Base-by-base conservation (phyloP, 257 asterid genomes). In the Haberlea rhodopensis region DNA sequence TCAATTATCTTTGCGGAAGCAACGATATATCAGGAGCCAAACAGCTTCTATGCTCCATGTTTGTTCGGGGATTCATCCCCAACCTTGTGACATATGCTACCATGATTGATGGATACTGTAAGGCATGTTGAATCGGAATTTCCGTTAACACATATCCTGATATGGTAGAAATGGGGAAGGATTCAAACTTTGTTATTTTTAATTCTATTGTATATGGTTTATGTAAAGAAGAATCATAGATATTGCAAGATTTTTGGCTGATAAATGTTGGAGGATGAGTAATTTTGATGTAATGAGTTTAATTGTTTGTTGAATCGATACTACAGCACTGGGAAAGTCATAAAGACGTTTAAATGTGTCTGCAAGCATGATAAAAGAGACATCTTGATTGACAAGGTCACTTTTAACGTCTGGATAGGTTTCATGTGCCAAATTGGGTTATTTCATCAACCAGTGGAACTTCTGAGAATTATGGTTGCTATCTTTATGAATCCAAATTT, bases 41-140 rank as follows among this genome's bases (percentile, higher is more conserved):
- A 49, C 96, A 86, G 69, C 55, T 88, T 4, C 57, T 88, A 3
- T 75, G 94, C 71, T 80, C 74, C 73, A 90, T 90, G 96, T 80
- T 81, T 76, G 75, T 88, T 71, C 84, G 78, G 18, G 96, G 97
- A n/a, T 60, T 88, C 31, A 68, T 81, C 46, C 96, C 96, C 2
- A 88, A 88, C 57, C 6, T 62, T 45, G 84, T 82, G 65, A 87
- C 91, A 0, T 88, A 85, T 57, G 94, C 89, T 55, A 77, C 96
- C 46, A 53, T 90, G 74, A 84, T 90, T 27, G 78, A 84, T 53
- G 83, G 87, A n/a, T 79, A 69, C 48, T 84, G 84, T 78, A 88
- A 85, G 62, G 71, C 53, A 20, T 76, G 87, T 4, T 45, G 77
- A 57, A 45, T 63, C 20, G 76, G 60, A 62, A 72, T 31, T 29